Evolutionary conservation across 768 basidiomycete genomes (phyloP), one percentile per base, ranked within the genome.

Genomic region (Boletus barrowsii): DNA sequence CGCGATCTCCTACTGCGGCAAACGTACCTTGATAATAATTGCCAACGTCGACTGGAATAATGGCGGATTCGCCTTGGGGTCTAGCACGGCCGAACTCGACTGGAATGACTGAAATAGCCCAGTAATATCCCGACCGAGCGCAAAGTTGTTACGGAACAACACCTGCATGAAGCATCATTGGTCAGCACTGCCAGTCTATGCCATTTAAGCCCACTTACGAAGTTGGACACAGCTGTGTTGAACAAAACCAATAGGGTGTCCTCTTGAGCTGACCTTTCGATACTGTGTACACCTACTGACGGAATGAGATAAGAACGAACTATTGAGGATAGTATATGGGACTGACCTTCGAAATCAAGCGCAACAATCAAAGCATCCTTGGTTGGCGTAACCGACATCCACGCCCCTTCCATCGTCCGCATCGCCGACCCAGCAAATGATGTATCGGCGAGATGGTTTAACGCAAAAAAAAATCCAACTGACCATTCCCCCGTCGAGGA

Each of bases 361-460:
- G 83, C 78, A 1, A 86, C 82, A 10, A 86, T 69, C 10, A 86
- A 60, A 0, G 66, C 66, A 22, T 82, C 77, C 44, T 77, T 70
- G 0, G 83, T 84, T 0, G 84, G 84, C 2, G 83, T 83, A 9
- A 82, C 80, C 0, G 83, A 84, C 77, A 85, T 79, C 84, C 83
- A 85, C 2, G 84, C 81, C 5, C 83, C 83, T 69, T 83, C 81
- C 62, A 80, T 85, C 10, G 83, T 84, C n/a, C 81, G 71, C 82
- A 85, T 83, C 0, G 83, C 84, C 10, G 77, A 81, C 1, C 84
- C 84, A 10, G 82, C 82, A 58, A 86, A 86, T 0, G 84, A 85
- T 0, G 83, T 83, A 59, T 86, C 84, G 1, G 75, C 76, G 6
- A 86, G 70, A 56, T 86, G 84, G 48, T 85, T 84, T 33, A 85